A percentile compares a stretch with the other conserved stretches of the same genome.
phyloP scores from a whole-genome alignment of 2,329 filamentous ascomycete genomes.

The Penicillium rolfsii region DNA sequence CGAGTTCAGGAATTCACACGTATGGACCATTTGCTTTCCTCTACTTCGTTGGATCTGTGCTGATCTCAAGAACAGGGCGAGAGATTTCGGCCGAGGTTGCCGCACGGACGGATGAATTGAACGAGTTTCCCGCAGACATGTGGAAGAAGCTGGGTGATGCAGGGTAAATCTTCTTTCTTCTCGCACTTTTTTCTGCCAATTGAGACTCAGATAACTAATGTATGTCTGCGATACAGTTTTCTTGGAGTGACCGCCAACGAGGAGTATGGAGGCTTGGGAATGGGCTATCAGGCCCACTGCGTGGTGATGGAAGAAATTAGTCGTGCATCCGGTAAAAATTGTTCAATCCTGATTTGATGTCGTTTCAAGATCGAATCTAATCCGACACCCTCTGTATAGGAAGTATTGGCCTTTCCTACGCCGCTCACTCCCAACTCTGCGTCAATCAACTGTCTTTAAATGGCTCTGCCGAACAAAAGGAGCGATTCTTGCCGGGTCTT shows the following conservation, averaged over 20 bases:
- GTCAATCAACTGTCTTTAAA: slow-evolving; percentile 96
- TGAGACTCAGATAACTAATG: neutral
- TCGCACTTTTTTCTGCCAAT: too few species aligned
- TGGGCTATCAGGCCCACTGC: slow-evolving; percentile 97
- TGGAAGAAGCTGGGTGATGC: slow-evolving; percentile 93
- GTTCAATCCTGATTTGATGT: neutral
- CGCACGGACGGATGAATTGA: slow-evolving; percentile 77
- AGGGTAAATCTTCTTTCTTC: slow-evolving; percentile 49
- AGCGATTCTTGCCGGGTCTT: slow-evolving; percentile 75
- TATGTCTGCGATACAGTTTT: slow-evolving; percentile 56
- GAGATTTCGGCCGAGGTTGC: slow-evolving; percentile 86
- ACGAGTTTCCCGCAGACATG: slow-evolving; percentile 87
- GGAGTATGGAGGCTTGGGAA: slow-evolving; percentile 81
- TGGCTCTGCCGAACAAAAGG: slow-evolving; percentile 77
- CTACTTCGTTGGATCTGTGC: neutral
- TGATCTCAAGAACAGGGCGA: slow-evolving; percentile 56
- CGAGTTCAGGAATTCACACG: slow-evolving; percentile 84
- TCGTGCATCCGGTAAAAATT: slow-evolving; percentile 69
- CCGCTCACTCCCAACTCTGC: slow-evolving; percentile 93
- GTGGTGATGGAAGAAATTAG: slow-evolving; percentile 94
- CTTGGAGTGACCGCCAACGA: slow-evolving; percentile 93
- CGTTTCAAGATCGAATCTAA: neutral
- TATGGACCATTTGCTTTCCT: slow-evolving; percentile 28
- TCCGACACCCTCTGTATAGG: slow-evolving; percentile 27
- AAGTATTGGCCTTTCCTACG: slow-evolving; percentile 76